Evolutionary conservation across 2,329 filamentous ascomycete species (phyloP), one percentile per base, ranked within the genome.

Genomic region (Botrytis tulipae): DNA sequence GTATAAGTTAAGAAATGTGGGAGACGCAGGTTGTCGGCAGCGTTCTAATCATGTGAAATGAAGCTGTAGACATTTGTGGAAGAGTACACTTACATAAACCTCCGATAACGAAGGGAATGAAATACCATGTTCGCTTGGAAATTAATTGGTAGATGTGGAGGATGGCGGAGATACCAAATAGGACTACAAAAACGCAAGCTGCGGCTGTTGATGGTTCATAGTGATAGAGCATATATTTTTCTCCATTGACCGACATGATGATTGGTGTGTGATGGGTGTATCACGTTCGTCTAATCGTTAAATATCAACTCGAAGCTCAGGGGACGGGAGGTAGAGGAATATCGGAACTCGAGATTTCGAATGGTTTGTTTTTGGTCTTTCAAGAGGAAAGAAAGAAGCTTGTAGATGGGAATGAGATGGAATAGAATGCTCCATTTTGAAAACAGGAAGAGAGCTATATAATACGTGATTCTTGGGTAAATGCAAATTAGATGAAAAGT

Each of bases 31-130:
- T 18, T 18, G 2, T 57, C 3, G 51, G 1, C 51, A 57, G 51
- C 14, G 14, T 6, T 32, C 32, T 20, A 16, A 40, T n/a, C 29
- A 35, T 35, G n/a, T 32, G n/a, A 37, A 25, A 3, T 40, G 32
- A 20, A 18, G 35, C 32, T n/a, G 42, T 25, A 2, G 3, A 60
- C 2, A 16, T n/a, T 32, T 7, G 40, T 1, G 22, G 25, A 37
- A 48, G 22, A 10, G 32, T 9, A 3, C 20, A 46, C 71, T 70
- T 70, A 73, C 71, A 70, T 25, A 70, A 14, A 12, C 79, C 79
- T 40, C 80, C 80, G n/a, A 81, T 70, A 14, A 79, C 42, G 3
- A 82, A 67, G 9, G 80, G 80, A 40, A 80, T 76, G 59, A 79
- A 79, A 61, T 79, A 81, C 76, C 77, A 80, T 25, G 76, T 74